A percentile compares a stretch with the other conserved stretches of the same genome.
Evolutionary conservation across 1,284 basidiomycete species (phyloP).

Genomic region (Trichosporon sp.): DNA sequence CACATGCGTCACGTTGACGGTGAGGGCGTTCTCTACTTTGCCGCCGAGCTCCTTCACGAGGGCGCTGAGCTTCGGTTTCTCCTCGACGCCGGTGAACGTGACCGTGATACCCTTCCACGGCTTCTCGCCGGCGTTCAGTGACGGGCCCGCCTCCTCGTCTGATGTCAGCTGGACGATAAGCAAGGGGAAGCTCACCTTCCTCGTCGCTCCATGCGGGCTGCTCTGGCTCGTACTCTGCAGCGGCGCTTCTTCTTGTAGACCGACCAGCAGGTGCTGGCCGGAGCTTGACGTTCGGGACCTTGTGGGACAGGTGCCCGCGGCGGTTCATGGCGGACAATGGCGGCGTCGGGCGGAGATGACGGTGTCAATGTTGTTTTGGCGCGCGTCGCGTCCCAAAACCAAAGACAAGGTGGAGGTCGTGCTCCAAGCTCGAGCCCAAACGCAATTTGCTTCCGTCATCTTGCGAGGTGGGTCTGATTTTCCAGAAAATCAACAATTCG

Average conservation of each 20-base stretch:
- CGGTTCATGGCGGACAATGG: constrained; percentile 28
- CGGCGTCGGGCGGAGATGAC: neutral
- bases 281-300: constrained; percentile 46
- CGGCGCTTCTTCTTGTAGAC: neutral
- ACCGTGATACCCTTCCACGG: constrained; percentile 39
- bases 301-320: constrained; percentile 41
- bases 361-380: neutral
- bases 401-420: constrained; percentile 3
- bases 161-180: neutral
- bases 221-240: constrained; percentile 26
- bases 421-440: neutral
- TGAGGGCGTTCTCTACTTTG: constrained; percentile 37
- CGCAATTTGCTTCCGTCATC: neutral
- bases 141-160: constrained; percentile 29
- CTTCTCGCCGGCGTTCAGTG: constrained; percentile 12
- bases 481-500: neutral
- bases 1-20: constrained; percentile 41
- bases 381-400: constrained; percentile 11
- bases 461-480: neutral
- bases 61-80: constrained; percentile 31
- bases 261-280: constrained; percentile 32
- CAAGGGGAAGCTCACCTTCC: constrained; percentile 2
- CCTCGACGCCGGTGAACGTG: constrained; percentile 45
- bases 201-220: constrained; percentile 20
- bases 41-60: constrained; percentile 34